Evolutionary conservation across 805 yeast genomes (phyloP).

Genomic region (Cyberlindnera bimundalis): DNA sequence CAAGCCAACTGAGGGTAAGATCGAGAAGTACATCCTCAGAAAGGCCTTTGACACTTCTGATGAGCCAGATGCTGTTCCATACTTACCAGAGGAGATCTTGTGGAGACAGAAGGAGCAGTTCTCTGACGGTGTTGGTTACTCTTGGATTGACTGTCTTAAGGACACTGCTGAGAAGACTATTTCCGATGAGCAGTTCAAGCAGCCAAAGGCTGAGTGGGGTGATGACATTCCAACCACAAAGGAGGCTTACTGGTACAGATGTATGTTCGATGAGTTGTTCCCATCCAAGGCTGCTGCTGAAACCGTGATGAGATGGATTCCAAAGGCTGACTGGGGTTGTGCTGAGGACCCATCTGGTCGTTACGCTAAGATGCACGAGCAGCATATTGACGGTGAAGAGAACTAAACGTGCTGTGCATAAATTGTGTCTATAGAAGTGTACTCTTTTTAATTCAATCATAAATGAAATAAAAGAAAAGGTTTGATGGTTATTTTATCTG

Average conservation of each 20-base stretch:
- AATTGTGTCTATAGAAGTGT: neutral
- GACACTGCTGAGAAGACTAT: conserved; percentile 88
- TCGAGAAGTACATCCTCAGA: conserved; percentile 94
- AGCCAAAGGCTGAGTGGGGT: conserved; percentile 97
- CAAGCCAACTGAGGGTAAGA: conserved; percentile 62
- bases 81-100: conserved; percentile 92
- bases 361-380: conserved; percentile 85
- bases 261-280: conserved; percentile 91
- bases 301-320: conserved; percentile 99
- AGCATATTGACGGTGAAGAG: conserved; percentile 41
- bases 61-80: conserved; percentile 73
- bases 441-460: neutral
- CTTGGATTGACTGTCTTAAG: conserved; percentile 98
- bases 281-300: conserved; percentile 88
- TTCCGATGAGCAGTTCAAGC: conserved; percentile 84
- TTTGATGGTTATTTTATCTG: no score
- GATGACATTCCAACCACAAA: conserved; percentile 90
- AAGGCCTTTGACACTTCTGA: conserved; percentile 95
- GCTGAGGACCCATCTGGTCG: conserved; percentile 98
- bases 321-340: conserved; percentile 99
- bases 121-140: conserved; percentile 99
- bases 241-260: conserved; percentile 99
- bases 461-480: neutral
- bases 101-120: conserved; percentile 99
- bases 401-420: neutral